These are phyloP conservation scores for Tuber melanosporum DNA, from an alignment of 495 filamentous ascomycete genomes.

Conservation along the genomic window DNA sequence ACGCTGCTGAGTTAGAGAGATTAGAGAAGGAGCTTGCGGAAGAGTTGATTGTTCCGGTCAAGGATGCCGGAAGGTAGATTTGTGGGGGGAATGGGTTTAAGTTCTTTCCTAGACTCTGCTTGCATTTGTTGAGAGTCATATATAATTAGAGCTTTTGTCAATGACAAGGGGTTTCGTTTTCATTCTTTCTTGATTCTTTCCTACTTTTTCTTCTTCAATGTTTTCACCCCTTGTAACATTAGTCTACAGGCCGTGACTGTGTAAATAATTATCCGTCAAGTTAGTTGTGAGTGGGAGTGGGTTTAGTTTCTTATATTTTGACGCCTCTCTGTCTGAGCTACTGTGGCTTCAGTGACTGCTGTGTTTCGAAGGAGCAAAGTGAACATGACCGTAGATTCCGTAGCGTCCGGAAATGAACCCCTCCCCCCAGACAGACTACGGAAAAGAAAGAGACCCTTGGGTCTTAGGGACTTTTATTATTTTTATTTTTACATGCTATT, in stretches of 20 bases:
- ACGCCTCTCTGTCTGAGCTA: neutral
- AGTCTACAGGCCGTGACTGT: neutral
- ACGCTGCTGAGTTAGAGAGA: conserved; percentile 64
- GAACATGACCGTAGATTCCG: neutral
- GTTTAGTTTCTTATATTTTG: neutral
- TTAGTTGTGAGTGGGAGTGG: neutral
- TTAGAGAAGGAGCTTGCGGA: conserved; percentile 56
- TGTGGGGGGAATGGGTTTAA: conserved; percentile 17
- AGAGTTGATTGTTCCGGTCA: conserved; percentile 50
- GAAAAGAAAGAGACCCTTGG: neutral
- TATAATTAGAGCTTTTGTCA: conserved; percentile 4
- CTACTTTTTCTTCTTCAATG: neutral
- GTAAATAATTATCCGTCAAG: neutral
- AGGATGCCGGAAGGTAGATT: conserved; percentile 4
- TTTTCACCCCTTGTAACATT: neutral
- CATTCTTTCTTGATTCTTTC: neutral
- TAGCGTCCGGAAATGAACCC: neutral
- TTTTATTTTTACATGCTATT: neutral
- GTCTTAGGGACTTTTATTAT: neutral
- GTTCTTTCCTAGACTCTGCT: neutral
- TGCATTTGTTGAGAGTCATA: conserved; percentile 5
- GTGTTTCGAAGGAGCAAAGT: neutral
- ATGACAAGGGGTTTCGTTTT: neutral
- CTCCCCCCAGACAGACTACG: neutral
- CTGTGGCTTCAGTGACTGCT: neutral